phyloP scores from a whole-genome alignment of 2,329 filamentous ascomycete species.

The Nemania serpens region DNA sequence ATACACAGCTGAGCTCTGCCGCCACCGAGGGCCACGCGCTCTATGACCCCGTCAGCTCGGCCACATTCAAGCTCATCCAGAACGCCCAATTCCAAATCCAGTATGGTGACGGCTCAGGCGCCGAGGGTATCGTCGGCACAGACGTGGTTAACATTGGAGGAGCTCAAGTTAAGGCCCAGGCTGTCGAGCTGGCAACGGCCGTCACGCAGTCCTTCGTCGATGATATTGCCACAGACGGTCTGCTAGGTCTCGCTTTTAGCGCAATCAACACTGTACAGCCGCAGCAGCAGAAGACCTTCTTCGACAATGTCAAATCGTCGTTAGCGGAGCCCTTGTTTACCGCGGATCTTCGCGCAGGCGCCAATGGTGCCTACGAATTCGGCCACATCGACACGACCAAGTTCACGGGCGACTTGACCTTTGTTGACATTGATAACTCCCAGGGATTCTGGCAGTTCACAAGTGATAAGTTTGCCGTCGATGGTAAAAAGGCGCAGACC shows the following conservation, averaged over 20 bases:
- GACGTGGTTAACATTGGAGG: conserved; percentile 43
- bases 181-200: conserved; percentile 40
- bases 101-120: conserved; percentile 44
- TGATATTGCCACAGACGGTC: conserved; percentile 40
- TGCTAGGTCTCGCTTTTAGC: conserved; percentile 44
- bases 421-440: conserved; percentile 41
- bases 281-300: conserved; percentile 41
- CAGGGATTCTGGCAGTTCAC: conserved; percentile 47
- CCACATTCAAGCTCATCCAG: conserved; percentile 38
- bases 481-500: conserved; percentile 41
- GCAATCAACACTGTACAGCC: conserved; percentile 42
- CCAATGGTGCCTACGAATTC: conserved; percentile 47
- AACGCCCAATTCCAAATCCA: conserved; percentile 40
- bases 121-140: conserved; percentile 42
- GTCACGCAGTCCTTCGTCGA: conserved; percentile 41
- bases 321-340: conserved; percentile 43
- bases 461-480: conserved; percentile 41
- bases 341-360: conserved; percentile 41
- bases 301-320: conserved; percentile 40
- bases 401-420: conserved; percentile 43
- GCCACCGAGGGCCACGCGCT: conserved; percentile 38
- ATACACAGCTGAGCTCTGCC: conserved; percentile 40
- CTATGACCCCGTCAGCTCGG: conserved; percentile 38
- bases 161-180: conserved; percentile 40
- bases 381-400: conserved; percentile 43